Evolutionary conservation across 2,329 filamentous ascomycete species (phyloP).

Genomic region (Coleophoma eucalyptorum): DNA sequence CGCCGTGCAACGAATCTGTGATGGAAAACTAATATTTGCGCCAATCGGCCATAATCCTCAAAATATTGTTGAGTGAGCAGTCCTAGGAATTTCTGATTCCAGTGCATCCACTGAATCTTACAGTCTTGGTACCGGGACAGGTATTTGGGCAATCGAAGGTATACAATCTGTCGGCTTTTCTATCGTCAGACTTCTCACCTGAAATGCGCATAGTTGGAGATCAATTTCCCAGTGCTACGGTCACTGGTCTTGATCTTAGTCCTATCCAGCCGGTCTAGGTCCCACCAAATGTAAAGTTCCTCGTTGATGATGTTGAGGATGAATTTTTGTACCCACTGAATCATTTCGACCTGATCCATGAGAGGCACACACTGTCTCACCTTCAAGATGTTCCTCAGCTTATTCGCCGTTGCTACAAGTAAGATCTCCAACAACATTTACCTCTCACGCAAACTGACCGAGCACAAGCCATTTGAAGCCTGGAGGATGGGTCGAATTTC

Average conservation of each 20-base stretch:
- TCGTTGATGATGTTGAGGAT: conserved; percentile 46
- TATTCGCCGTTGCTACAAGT: conserved; percentile 1
- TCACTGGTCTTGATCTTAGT: conserved; percentile 19
- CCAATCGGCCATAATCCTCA: conserved; percentile 34
- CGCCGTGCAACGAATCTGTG: conserved; percentile 33
- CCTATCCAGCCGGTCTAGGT: conserved; percentile 16
- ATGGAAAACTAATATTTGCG: conserved; percentile 35
- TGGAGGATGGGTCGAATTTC: conserved; percentile 12
- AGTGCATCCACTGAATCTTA: too few relatives aligned
- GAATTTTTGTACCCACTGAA: conserved; percentile 40
- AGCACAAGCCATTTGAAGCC: conserved; percentile 8
- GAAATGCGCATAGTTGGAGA: not conserved
- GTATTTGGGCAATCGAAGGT: conserved; percentile 57
- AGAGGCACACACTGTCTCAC: conserved; percentile 46
- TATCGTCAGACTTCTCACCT: not conserved
- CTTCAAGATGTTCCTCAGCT: conserved; percentile 47
- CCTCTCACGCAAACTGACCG: too few relatives aligned
- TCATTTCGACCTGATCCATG: conserved; percentile 47
- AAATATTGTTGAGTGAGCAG: conserved; percentile 14
- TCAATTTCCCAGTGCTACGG: conserved; percentile 10
- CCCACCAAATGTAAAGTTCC: conserved; percentile 45
- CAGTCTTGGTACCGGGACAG: conserved; percentile 37
- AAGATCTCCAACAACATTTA: too few relatives aligned
- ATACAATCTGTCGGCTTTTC: not conserved
- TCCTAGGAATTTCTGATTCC: too few relatives aligned